Evolutionary conservation across 73 alveolate genomes (phyloP).

Genomic region (Tetrahymena thermophila): DNA sequence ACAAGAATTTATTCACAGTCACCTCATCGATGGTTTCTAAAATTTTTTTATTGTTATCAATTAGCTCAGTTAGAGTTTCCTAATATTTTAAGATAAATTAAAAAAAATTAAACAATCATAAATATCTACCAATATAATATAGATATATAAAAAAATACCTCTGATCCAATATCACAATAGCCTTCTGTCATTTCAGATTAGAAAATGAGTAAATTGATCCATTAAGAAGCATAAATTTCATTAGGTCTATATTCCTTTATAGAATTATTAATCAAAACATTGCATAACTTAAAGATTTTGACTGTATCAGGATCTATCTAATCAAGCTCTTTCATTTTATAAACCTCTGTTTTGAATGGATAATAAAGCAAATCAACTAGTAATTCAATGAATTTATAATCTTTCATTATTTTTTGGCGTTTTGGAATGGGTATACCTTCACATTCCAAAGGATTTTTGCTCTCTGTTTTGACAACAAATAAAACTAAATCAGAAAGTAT

Average conservation of each 20-base stretch:
- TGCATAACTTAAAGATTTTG: conserved; percentile 9
- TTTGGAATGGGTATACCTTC: background rate
- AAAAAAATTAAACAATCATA: too few species aligned
- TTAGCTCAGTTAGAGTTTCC: background rate
- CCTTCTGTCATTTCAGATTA: background rate
- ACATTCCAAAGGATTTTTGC: background rate
- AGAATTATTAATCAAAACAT: conserved; percentile 33
- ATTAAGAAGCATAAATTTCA: conserved; percentile 58
- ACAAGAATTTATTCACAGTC: background rate
- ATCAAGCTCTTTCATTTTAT: background rate
- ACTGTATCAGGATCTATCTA: background rate
- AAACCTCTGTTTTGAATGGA: background rate
- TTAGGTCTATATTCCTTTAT: conserved; percentile 50
- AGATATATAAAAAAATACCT: background rate
- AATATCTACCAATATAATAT: too few species aligned
- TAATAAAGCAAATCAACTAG: background rate
- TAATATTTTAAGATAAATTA: background rate
- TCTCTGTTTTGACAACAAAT: background rate
- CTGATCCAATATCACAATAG: background rate
- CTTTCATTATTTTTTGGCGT: background rate
- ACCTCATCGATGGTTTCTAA: background rate
- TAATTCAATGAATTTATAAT: background rate
- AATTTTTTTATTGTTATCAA: background rate
- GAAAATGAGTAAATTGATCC: conserved; percentile 16
- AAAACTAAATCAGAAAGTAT: conserved; percentile 12